phyloP scores from a whole-genome alignment of 495 filamentous ascomycete species.

The Trichodelitschia bisporula region DNA sequence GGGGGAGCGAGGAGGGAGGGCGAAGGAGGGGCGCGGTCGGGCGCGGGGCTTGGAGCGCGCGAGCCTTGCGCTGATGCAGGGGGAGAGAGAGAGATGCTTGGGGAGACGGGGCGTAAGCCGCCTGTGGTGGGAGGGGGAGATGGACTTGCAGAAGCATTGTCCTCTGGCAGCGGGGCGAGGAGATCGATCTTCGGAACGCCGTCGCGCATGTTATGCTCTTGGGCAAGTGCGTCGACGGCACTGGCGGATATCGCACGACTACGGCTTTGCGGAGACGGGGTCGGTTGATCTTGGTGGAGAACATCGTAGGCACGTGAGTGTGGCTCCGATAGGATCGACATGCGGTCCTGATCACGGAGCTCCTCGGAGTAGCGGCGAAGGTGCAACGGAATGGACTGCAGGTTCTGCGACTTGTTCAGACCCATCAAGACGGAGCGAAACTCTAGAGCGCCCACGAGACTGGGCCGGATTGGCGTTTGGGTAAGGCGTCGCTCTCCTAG shows the following conservation, averaged over 20 bases:
- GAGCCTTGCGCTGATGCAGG: slow-evolving; percentile 13
- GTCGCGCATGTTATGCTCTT: slow-evolving; percentile 6
- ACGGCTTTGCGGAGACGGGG: too few relatives aligned
- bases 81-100: slow-evolving; percentile 13
- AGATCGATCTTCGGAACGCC: slow-evolving; percentile 11
- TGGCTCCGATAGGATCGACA: slow-evolving; percentile 25
- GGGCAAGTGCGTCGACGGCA: slow-evolving; percentile 18
- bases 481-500: slow-evolving; percentile 44
- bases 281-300: too few relatives aligned
- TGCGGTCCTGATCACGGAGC: slow-evolving; percentile 23
- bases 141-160: too few relatives aligned
- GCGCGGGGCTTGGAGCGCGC: slow-evolving; percentile 11
- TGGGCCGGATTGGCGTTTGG: slow-evolving; percentile 65
- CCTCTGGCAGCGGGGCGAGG: slow-evolving; percentile 6
- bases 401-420: slow-evolving; percentile 52
- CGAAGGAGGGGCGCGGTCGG: neutral
- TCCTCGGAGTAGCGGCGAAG: slow-evolving; percentile 51
- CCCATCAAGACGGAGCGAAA: slow-evolving; percentile 75
- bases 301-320: slow-evolving; percentile 10
- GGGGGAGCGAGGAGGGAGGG: neutral
- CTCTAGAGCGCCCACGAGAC: slow-evolving; percentile 79
- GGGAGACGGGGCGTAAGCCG: slow-evolving; percentile 5
- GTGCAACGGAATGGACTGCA: slow-evolving; percentile 39
- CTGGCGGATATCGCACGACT: slow-evolving; percentile 51
- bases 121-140: slow-evolving; percentile 11